Evolutionary conservation across 176 grass and related monocot genomes (phyloP), one percentile per base, ranked within the genome.

Genomic region (Zizania latifolia): DNA sequence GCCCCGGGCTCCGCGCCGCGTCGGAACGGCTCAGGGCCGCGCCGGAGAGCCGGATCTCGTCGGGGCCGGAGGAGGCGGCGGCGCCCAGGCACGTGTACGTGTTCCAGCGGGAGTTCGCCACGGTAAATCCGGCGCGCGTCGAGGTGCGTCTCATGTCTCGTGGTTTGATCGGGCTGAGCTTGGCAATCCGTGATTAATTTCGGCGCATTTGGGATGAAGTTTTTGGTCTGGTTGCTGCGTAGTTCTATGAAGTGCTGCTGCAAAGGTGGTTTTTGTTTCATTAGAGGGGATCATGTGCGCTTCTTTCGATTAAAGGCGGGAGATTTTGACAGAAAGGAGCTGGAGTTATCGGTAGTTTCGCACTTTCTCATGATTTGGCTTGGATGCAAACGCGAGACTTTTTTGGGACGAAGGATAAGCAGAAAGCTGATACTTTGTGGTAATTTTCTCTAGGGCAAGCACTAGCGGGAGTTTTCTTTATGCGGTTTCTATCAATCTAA

Each of bases 51-150:
- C 59, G 5, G 41, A 57, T 94, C 82, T 86, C 91, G 57, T 58
- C 61, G 21, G 80, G 63, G 9, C 62, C 70, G 63, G 78, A 65
- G 71, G 80, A 45, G 12, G 57, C 65, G 63, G 75, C 41, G 71
- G 78, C 19, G 17, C 60, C 59, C 16, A 83, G 76, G 62, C 86
- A 88, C 66, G 86, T 99, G 1, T 99, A 94, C 78, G 82, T 99
- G 22, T 92, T 94, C 82, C 89, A 99, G 89, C 72, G 86, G 79
- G 91, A 99, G 79, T 94, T 79, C 65, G 95, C 91, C 82, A 94
- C 95, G 10, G 91, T 94, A 14, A 86, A 98, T 83, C 89, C 89
- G 16, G 62, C 82, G 60, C 62, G 79, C 74, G 84, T 94, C 79
- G 66, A 94, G 84, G 91, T 98, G 78, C 44, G 70, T 26, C 44